These are phyloP conservation scores for Phaeodactylum tricornutum DNA, from an alignment of 108 stramenopile species.

Conservation along the genomic window DNA sequence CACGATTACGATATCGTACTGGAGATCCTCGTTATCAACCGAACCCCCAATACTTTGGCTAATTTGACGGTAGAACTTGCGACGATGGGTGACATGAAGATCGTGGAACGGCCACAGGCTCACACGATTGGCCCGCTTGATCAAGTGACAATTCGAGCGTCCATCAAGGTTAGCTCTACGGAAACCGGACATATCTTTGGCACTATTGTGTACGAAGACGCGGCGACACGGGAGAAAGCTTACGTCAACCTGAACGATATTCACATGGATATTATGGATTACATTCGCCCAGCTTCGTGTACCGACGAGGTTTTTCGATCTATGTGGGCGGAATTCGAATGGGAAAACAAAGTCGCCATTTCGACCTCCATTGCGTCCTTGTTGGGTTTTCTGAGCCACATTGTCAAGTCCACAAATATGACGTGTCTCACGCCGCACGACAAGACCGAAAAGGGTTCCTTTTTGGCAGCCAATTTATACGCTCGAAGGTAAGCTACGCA, in stretches of 20 bases:
- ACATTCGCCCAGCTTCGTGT: constrained; percentile 96
- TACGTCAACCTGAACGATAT: constrained; percentile 98
- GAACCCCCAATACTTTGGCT: constrained; percentile 92
- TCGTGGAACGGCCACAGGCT: constrained; percentile 95
- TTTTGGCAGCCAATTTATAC: constrained; percentile 98
- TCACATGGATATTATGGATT: constrained; percentile 99
- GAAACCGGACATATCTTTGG: constrained; percentile 99
- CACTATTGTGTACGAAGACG: constrained; percentile 96
- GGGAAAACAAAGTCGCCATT: constrained; percentile 99
- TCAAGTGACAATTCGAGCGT: constrained; percentile 88
- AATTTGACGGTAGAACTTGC: constrained; percentile 95
- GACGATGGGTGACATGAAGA: constrained; percentile 99
- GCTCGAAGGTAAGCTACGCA: constrained; percentile 76
- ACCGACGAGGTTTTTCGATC: constrained; percentile 93
- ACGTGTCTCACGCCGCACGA: constrained; percentile 87
- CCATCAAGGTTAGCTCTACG: constrained; percentile 97
- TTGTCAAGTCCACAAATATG: constrained; percentile 96
- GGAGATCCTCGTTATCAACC: constrained; percentile 96
- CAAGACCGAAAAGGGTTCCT: constrained; percentile 58
- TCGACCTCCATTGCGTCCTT: constrained; percentile 85
- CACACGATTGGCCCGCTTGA: constrained; percentile 95
- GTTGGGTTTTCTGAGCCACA: constrained; percentile 88
- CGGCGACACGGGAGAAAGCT: constrained; percentile 84
- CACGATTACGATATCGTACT: constrained; percentile 99
- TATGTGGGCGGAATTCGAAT: constrained; percentile 99